phyloP scores from a whole-genome alignment of 2,329 filamentous ascomycete species.

The Triangularia verruculosa region DNA sequence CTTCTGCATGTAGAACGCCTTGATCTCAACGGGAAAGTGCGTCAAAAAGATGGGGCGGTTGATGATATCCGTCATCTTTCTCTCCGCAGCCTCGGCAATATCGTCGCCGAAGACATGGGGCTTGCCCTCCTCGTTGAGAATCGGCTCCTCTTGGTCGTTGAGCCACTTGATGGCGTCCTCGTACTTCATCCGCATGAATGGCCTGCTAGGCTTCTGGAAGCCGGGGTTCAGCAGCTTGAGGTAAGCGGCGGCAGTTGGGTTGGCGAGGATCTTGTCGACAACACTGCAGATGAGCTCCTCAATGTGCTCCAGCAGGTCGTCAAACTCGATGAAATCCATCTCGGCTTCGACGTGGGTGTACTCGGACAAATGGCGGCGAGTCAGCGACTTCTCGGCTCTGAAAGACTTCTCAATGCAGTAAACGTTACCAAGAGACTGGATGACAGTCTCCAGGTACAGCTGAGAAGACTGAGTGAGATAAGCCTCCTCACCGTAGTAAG shows the following conservation, averaged over 20 bases:
- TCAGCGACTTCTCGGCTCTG: slow-evolving; percentile 94
- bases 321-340: slow-evolving; percentile 91
- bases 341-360: slow-evolving; percentile 97
- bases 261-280: slow-evolving; percentile 70
- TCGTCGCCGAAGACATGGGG: slow-evolving; percentile 93
- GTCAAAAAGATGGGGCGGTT: slow-evolving; percentile 94
- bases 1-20: slow-evolving; percentile 98
- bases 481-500: slow-evolving; percentile 64
- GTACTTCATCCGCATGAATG: slow-evolving; percentile 95
- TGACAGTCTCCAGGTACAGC: slow-evolving; percentile 92
- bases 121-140: slow-evolving; percentile 88
- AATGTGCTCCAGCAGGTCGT: slow-evolving; percentile 81
- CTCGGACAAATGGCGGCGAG: slow-evolving; percentile 88
- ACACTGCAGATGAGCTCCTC: slow-evolving; percentile 86
- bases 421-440: slow-evolving; percentile 87
- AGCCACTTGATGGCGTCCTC: slow-evolving; percentile 93
- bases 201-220: slow-evolving; percentile 76
- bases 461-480: slow-evolving; percentile 97
- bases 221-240: slow-evolving; percentile 88
- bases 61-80: slow-evolving; percentile 94
- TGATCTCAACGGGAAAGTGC: slow-evolving; percentile 96
- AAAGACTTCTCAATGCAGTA: slow-evolving; percentile 99
- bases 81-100: slow-evolving; percentile 95
- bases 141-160: slow-evolving; percentile 71
- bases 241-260: slow-evolving; percentile 68